Evolutionary conservation across 2,329 filamentous ascomycete genomes (phyloP).

Genomic region (Fusarium palustre): DNA sequence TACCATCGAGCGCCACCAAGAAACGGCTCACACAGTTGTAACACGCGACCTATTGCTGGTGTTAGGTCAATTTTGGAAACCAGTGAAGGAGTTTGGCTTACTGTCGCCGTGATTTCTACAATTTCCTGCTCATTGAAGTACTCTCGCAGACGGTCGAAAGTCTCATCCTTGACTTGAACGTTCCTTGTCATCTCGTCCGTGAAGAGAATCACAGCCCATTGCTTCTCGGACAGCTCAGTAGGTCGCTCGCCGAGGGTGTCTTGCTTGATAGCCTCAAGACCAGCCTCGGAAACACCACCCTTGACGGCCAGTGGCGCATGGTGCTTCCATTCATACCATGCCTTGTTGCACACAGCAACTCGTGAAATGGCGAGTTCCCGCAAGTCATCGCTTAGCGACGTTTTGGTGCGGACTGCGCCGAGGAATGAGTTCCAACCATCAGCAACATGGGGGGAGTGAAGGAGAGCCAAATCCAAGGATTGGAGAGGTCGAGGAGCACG

Average conservation of each 20-base stretch:
- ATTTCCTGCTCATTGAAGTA: constrained; percentile 77
- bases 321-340: constrained; percentile 87
- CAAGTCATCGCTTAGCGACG: constrained; percentile 63
- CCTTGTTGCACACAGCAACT: constrained; percentile 82
- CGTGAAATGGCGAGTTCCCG: constrained; percentile 85
- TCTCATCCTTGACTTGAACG: constrained; percentile 74
- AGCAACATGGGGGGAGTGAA: constrained; percentile 79
- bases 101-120: constrained; percentile 83
- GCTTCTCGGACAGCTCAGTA: constrained; percentile 63
- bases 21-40: constrained; percentile 91
- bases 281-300: constrained; percentile 67
- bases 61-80: constrained; percentile 29
- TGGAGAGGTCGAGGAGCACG: constrained; percentile 77
- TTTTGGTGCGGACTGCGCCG: constrained; percentile 69
- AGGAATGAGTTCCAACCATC: constrained; percentile 81
- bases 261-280: constrained; percentile 59
- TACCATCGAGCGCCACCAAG: constrained; percentile 82
- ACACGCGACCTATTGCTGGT: constrained; percentile 65
- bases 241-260: constrained; percentile 49
- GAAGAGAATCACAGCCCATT: constrained; percentile 78
- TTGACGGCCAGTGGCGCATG: constrained; percentile 76
- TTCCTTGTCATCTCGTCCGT: constrained; percentile 86
- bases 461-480: constrained; percentile 78
- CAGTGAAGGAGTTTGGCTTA: constrained; percentile 51
- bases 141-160: constrained; percentile 72